A percentile compares a stretch with the other conserved stretches of the same genome.
Evolutionary conservation across 768 basidiomycete genomes (phyloP).

Genomic region (Boletus barrowsii): DNA sequence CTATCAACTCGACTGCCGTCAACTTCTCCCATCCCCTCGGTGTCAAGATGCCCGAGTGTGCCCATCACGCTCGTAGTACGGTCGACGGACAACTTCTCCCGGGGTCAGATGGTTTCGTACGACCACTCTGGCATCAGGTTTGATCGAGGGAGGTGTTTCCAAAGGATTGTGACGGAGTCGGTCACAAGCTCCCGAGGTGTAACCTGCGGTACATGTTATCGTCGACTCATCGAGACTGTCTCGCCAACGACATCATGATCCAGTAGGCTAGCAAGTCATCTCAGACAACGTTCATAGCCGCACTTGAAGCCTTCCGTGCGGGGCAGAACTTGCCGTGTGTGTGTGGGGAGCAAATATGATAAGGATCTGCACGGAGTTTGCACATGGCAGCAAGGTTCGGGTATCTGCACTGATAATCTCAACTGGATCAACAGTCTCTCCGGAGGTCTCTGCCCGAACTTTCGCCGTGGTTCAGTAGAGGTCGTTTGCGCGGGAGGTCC

Average conservation of each 20-base stretch:
- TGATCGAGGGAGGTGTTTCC: neutral
- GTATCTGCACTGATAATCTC: neutral
- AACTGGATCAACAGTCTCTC: neutral
- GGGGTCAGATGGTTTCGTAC: neutral
- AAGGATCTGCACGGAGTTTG: neutral
- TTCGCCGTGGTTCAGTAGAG: neutral
- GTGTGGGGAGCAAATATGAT: neutral
- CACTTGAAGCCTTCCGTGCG: neutral
- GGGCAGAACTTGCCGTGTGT: neutral
- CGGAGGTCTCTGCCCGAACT: no score
- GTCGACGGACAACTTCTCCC: neutral
- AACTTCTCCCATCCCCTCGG: neutral
- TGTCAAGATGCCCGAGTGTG: no score
- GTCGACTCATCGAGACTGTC: neutral
- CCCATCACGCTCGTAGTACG: no score
- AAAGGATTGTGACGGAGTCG: neutral
- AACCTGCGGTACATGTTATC: neutral
- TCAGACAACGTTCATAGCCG: neutral
- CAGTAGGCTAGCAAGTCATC: neutral
- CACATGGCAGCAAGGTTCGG: neutral
- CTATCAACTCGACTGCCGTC: no score
- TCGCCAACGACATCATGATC: neutral
- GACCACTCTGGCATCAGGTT: neutral
- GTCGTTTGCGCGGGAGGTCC: neutral
- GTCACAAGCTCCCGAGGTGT: neutral